Evolutionary conservation across 2,329 filamentous ascomycete genomes (phyloP).

Genomic region (Escovopsis sp.): DNA sequence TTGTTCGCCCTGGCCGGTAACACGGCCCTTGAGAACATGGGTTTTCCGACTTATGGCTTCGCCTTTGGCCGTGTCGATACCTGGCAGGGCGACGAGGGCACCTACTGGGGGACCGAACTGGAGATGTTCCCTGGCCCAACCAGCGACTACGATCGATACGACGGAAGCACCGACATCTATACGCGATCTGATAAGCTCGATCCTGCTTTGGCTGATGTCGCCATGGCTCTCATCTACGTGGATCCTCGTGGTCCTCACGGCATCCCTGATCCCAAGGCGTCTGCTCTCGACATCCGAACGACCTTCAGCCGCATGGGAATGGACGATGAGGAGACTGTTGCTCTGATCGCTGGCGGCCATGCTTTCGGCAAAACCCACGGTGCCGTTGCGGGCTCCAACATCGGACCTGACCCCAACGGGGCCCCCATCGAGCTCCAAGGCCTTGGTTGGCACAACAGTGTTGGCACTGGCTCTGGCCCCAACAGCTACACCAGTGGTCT

Average conservation of each 20-base stretch:
- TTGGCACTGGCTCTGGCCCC: conserved; percentile 48
- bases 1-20: conserved; percentile 57
- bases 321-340: conserved; percentile 68
- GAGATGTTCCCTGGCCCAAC: conserved; percentile 41
- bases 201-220: conserved; percentile 47
- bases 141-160: conserved; percentile 56
- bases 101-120: conserved; percentile 63
- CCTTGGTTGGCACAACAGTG: conserved; percentile 54
- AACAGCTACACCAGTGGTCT: conserved; percentile 61
- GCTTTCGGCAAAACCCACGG: conserved; percentile 70
- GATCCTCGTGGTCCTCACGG: conserved; percentile 66
- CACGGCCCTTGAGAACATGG: conserved; percentile 63
- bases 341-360: conserved; percentile 63
- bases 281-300: conserved; percentile 55
- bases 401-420: conserved; percentile 52
- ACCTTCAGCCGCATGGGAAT: conserved; percentile 70
- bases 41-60: conserved; percentile 58
- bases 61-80: conserved; percentile 56
- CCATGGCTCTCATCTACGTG: conserved; percentile 67
- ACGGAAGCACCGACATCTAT: conserved; percentile 38
- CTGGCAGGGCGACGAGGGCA: conserved; percentile 59
- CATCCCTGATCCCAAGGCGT: conserved; percentile 50
- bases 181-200: conserved; percentile 43
- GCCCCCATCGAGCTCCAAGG: conserved; percentile 51
- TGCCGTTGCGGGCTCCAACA: conserved; percentile 42